Conservation (phyloP, 2,329 filamentous ascomycete genomes). For the Pseudogymnoascus destructans region DNA sequence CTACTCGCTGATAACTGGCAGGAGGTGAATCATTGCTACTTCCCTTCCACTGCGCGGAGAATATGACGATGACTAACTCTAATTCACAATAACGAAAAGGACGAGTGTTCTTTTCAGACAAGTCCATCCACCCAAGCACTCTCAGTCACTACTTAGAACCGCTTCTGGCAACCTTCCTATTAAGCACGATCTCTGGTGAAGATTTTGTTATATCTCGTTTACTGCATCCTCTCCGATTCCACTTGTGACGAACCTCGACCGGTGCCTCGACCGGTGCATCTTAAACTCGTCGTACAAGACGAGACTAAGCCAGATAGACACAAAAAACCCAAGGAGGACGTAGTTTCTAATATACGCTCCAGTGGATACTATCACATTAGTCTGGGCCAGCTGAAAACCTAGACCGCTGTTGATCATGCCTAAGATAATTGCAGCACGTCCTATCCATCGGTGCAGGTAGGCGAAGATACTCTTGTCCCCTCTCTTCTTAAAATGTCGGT, state of each 20-base stretch:
- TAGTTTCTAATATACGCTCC: slow-evolving; percentile 10
- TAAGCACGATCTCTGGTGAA: neutral
- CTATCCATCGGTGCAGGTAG: slow-evolving; percentile 12
- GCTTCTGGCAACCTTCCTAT: neutral
- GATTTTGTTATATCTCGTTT: neutral
- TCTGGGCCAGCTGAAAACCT: slow-evolving; percentile 11
- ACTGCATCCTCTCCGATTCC: neutral
- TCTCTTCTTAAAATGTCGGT: slow-evolving; percentile 11
- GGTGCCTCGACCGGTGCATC: neutral
- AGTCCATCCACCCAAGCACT: neutral
- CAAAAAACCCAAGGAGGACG: neutral
- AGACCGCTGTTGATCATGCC: slow-evolving; percentile 13
- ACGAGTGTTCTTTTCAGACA: neutral
- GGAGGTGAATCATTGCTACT: no score
- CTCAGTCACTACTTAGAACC: neutral
- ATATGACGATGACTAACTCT: no score
- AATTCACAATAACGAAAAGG: no score
- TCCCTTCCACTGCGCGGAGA: no score
- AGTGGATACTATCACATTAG: slow-evolving; percentile 8
- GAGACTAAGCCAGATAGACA: neutral
- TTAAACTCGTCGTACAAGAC: neutral
- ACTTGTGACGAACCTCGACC: neutral
- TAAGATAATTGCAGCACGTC: slow-evolving; percentile 11
- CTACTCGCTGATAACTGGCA: no score
- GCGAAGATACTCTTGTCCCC: slow-evolving; percentile 11